Percentiles rank a stretch among this genome's conserved stretches.
Conservation (phyloP, 257 asterid species). For the Jaltomata sinuosa region DNA sequence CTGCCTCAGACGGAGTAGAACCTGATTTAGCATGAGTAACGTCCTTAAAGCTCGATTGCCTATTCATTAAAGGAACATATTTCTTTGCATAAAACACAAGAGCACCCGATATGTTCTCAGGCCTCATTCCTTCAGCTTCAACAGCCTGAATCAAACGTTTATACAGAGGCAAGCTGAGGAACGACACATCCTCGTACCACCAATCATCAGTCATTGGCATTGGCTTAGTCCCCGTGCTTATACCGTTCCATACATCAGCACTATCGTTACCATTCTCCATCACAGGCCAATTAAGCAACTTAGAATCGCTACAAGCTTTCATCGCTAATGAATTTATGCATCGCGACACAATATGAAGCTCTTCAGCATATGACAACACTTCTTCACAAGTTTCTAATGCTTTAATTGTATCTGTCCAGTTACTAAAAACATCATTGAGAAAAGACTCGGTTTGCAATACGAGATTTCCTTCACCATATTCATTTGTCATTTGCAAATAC, state of each 20-base stretch:
- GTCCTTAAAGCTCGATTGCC: slow-evolving; percentile 66
- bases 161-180: slow-evolving; percentile 53
- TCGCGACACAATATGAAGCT: slow-evolving; percentile 58
- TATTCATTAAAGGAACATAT: slow-evolving; percentile 66
- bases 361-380: slow-evolving; percentile 58
- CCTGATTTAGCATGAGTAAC: slow-evolving; percentile 26
- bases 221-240: slow-evolving; percentile 12
- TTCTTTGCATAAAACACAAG: slow-evolving; percentile 66
- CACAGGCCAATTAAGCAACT: slow-evolving; percentile 46
- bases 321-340: slow-evolving; percentile 74
- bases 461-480: slow-evolving; percentile 76
- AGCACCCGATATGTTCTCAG: slow-evolving; percentile 60
- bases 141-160: slow-evolving; percentile 63
- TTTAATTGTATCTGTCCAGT: slow-evolving; percentile 74
- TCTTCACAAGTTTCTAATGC: slow-evolving; percentile 82
- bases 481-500: slow-evolving; percentile 74
- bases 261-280: slow-evolving; percentile 23
- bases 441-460: slow-evolving; percentile 50
- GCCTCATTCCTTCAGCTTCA: slow-evolving; percentile 55
- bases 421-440: slow-evolving; percentile 49
- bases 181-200: slow-evolving; percentile 94
- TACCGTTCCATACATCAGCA: slow-evolving; percentile 57
- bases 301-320: slow-evolving; percentile 68
- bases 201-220: slow-evolving; percentile 40
- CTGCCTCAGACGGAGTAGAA: slow-evolving; percentile 70